Conservation (phyloP, 441 rosid genomes). For the Erysimum pusillum region DNA sequence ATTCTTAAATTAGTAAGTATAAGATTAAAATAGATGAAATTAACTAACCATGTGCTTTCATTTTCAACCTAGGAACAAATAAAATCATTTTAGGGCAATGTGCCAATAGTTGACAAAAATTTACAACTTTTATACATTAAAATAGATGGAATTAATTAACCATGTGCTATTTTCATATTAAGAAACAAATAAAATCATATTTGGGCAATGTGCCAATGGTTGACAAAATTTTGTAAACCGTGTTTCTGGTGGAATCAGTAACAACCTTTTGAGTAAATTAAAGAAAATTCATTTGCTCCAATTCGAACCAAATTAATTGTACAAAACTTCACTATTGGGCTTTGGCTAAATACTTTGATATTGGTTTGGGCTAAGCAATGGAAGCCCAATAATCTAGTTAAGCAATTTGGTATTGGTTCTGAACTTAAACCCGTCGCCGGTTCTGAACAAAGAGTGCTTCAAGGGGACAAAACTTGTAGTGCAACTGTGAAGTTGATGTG, state of each 20-base stretch:
- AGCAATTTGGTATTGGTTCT: conserved; percentile 6
- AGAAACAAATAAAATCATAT: background rate
- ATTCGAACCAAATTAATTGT: conserved; percentile 8
- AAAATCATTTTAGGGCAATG: conserved; percentile 11
- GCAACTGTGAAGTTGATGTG: conserved; percentile 29
- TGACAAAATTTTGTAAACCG: conserved; percentile 29
- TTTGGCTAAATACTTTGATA: background rate
- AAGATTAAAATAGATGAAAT: background rate
- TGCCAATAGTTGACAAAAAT: conserved; percentile 29
- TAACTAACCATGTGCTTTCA: conserved; percentile 23
- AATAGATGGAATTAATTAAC: conserved; percentile 11
- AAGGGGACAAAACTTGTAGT: conserved; percentile 14
- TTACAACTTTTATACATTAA: background rate
- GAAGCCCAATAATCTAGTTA: conserved; percentile 12
- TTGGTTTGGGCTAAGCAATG: conserved; percentile 9
- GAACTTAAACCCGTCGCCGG: conserved; percentile 10
- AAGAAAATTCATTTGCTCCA: background rate
- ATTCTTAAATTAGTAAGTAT: too few species aligned
- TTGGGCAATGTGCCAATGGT: conserved; percentile 14
- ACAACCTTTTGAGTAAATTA: conserved; percentile 21
- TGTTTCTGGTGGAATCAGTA: conserved; percentile 34
- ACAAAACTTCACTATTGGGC: conserved; percentile 2
- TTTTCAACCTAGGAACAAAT: conserved; percentile 13
- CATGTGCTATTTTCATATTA: conserved; percentile 18
- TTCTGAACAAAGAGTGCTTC: conserved; percentile 16